Evolutionary conservation across 306 rosid species (phyloP), one percentile per base, ranked within the genome.

Genomic region (Glycine latifolia): DNA sequence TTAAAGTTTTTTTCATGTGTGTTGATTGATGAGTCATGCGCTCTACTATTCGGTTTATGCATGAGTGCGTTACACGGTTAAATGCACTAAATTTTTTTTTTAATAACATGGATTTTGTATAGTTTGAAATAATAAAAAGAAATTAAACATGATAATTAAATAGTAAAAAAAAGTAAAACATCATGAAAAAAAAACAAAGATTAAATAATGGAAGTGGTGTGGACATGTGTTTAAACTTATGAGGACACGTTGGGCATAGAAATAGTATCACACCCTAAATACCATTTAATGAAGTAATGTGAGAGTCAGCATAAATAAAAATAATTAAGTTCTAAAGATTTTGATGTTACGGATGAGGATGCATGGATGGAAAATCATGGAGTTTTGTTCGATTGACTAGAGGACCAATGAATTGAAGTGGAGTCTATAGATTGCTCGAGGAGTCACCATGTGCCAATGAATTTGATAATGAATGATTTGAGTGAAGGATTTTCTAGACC

Each of bases 171-270:
- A 33, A 4, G 10, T 12, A 63, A 33, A 63, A 13, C 10, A 66
- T 13, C 10, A 66, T 66, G 6, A 66, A 37, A 0, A 37, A 0
- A 39, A 37, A 66, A 13, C 12, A 66, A 39, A 66, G 2, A 67
- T 26, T 3, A 12, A 63, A 63, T 14, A 67, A 41, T 14, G 71
- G 13, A 67, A 41, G 50, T n/a, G 13, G 35, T 16, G n/a, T 8
- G 54, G 14, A 9, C 73, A 43, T 15, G 50, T 67, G 72, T 41
- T 39, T 67, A 6, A 5, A 0, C 17, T 37, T 5, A 13, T 43
- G 72, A 61, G 72, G 69, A 67, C 50, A 66, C 50, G 47, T 63
- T 12, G 67, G 68, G 35, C n/a, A 3, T 8, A 7, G 9, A 63
- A 35, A 63, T 37, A 13, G 6, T 63, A 39, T 14, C 48, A 13